Base-by-base conservation (phyloP, 2,329 filamentous ascomycete species). In the Fusarium avenaceum region DNA sequence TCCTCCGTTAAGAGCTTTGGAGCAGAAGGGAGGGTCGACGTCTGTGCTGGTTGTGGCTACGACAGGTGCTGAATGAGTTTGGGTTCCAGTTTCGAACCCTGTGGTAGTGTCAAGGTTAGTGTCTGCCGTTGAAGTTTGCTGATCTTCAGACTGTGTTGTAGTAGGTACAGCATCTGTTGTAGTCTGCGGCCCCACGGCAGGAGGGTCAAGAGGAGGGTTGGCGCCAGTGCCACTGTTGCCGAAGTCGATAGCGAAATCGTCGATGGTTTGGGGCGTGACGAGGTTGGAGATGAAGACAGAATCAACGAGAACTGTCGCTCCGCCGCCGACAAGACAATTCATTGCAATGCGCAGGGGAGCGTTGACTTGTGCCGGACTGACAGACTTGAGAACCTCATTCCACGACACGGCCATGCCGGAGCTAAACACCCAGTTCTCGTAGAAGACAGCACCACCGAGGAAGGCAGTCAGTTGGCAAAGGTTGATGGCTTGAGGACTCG, bases 281-380 rank as follows among this genome's bases (percentile, higher is more conserved):
- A 47, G 46, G 7, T 60, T 60, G 2, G 57, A 60, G 5, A 59
- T 30, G 17, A 60, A 60, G 14, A 60, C 35, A 0, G 57, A 60
- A 19, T 60, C 57, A 1, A 60, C 13, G 3, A 60, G 30, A 1
- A 60, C 57, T 24, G 54, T 60, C 30, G 57, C 57, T 26, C 57
- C 46, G 6, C 57, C 57, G 7, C 57, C 57, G 4, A 52, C 15
- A 4, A 30, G 22, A 20, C 57, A 60, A 13, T 59, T 20, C 57
- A 60, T 60, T 1, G 39, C 22, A 1, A 59, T 59, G 1, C 22
- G 57, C 1, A 60, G 54, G 43, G 54, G 33, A 14, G 57, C 35
- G 1, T 40, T 50, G 10, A 40, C 39, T 14, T 38, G 54, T 1
- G 43, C 10, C 0, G 54, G 35, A 0, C 20, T 33, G 0, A 57